These are phyloP conservation scores for Lentinula sp. DNA, from an alignment of 768 basidiomycete genomes.

Conservation along the genomic window DNA sequence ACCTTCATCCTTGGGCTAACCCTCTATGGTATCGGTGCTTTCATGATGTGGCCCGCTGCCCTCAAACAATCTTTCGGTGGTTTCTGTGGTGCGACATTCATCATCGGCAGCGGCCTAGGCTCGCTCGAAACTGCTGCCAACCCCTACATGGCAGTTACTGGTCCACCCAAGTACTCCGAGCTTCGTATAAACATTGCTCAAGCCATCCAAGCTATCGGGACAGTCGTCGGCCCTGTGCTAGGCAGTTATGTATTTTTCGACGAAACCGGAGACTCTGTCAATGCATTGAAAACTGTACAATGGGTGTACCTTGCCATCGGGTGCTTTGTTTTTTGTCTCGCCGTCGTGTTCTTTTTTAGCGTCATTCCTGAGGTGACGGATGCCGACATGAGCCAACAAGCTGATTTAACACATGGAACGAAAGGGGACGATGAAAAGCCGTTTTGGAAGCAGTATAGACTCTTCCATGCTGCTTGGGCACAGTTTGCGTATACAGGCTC, in stretches of 20 bases:
- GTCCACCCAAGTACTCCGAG: constrained; percentile 27
- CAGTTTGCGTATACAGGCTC: constrained; percentile 27
- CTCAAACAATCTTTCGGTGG: constrained; percentile 27
- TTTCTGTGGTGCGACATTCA: constrained; percentile 28
- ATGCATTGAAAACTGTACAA: constrained; percentile 24
- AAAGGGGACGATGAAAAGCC: constrained; percentile 18
- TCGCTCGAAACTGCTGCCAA: constrained; percentile 27
- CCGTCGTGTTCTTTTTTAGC: constrained; percentile 24
- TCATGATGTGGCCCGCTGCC: constrained; percentile 29
- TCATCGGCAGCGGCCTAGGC: constrained; percentile 27
- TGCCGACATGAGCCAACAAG: constrained; percentile 27
- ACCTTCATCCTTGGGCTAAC: constrained; percentile 25
- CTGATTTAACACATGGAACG: constrained; percentile 23
- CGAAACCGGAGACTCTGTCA: constrained; percentile 22
- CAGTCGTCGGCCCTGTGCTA: constrained; percentile 25
- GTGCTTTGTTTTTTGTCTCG: constrained; percentile 24
- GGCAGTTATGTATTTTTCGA: constrained; percentile 29
- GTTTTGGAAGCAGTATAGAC: constrained; percentile 21
- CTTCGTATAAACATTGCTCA: constrained; percentile 28
- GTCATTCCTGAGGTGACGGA: constrained; percentile 29
- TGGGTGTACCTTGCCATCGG: constrained; percentile 26
- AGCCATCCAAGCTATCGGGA: constrained; percentile 25
- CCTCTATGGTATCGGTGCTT: constrained; percentile 25
- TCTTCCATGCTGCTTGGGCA: constrained; percentile 26
- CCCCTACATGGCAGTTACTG: constrained; percentile 30